A percentile compares a stretch with the other conserved stretches of the same genome.
Evolutionary conservation across 2,329 filamentous ascomycete genomes (phyloP).

Genomic region (Teratosphaeria zuluensis): DNA sequence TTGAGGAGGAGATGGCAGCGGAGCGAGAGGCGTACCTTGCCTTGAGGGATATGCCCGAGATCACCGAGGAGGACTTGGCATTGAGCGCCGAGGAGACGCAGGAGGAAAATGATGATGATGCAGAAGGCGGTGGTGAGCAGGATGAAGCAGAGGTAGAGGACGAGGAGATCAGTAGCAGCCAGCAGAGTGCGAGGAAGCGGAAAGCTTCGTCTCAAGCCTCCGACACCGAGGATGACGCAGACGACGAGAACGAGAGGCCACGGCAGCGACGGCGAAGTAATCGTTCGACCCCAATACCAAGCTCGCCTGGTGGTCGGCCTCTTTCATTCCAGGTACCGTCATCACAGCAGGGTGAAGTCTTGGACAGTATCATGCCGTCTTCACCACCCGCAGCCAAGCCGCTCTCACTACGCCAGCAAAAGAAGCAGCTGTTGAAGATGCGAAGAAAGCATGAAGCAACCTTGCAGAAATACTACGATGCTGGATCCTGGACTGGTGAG

Average conservation of each 20-base stretch:
- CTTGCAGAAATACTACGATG: slow-evolving; percentile 72
- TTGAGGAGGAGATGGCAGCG: slow-evolving; percentile 65
- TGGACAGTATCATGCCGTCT: slow-evolving; percentile 30
- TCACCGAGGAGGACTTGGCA: slow-evolving; percentile 60
- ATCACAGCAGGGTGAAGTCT: neutral
- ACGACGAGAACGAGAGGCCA: slow-evolving; percentile 62
- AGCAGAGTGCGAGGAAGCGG: slow-evolving; percentile 49
- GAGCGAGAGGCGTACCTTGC: slow-evolving; percentile 78
- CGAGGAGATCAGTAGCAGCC: slow-evolving; percentile 32
- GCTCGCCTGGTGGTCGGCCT: slow-evolving; percentile 45
- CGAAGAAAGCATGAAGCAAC: slow-evolving; percentile 67
- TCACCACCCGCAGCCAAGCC: slow-evolving; percentile 49
- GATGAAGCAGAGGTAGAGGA: slow-evolving; percentile 11
- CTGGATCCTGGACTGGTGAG: slow-evolving; percentile 86
- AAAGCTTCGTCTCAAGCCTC: slow-evolving; percentile 60
- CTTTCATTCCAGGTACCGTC: slow-evolving; percentile 32
- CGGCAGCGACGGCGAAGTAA: slow-evolving; percentile 80
- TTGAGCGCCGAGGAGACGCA: slow-evolving; percentile 49
- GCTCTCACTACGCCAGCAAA: slow-evolving; percentile 61
- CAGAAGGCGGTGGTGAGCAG: slow-evolving; percentile 42
- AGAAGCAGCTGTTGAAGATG: slow-evolving; percentile 63
- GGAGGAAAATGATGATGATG: slow-evolving; percentile 49
- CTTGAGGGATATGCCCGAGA: slow-evolving; percentile 81
- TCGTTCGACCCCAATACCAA: slow-evolving; percentile 61
- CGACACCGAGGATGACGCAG: slow-evolving; percentile 51